Evolutionary conservation across 129 eudicot genomes (phyloP).

Genomic region (Rutidosis leptorrhynchoides): DNA sequence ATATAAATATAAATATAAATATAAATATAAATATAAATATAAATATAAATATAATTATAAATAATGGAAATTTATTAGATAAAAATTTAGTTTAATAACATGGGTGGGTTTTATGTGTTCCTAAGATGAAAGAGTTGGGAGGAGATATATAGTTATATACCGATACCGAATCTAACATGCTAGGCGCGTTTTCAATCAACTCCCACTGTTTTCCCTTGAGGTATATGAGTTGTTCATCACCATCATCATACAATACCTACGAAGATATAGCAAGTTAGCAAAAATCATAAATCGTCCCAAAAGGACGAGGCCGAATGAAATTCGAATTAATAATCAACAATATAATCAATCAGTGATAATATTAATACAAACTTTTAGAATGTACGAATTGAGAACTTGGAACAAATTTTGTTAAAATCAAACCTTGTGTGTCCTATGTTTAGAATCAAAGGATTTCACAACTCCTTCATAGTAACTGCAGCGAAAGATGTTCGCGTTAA

Average conservation of each 20-base stretch:
- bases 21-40: too few species aligned
- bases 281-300: not conserved
- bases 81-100: not conserved
- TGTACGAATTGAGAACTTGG: too few species aligned
- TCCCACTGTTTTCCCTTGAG: not conserved
- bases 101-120: not conserved
- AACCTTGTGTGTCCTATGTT: constrained; percentile 26
- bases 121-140: not conserved
- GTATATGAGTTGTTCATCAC: not conserved
- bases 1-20: too few species aligned
- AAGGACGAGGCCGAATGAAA: too few species aligned
- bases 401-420: not conserved
- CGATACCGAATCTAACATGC: not conserved
- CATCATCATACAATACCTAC: constrained; percentile 7
- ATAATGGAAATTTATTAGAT: not conserved
- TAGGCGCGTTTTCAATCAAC: not conserved
- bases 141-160: not conserved
- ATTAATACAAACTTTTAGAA: too few species aligned
- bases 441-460: constrained; percentile 22
- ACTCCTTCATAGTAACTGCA: constrained; percentile 33
- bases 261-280: not conserved
- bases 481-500: not conserved
- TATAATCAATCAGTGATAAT: too few species aligned
- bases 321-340: too few species aligned
- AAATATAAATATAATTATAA: too few species aligned